Evolutionary conservation across 441 rosid species (phyloP), one percentile per base, ranked within the genome.

Genomic region (Oxalis stricta): DNA sequence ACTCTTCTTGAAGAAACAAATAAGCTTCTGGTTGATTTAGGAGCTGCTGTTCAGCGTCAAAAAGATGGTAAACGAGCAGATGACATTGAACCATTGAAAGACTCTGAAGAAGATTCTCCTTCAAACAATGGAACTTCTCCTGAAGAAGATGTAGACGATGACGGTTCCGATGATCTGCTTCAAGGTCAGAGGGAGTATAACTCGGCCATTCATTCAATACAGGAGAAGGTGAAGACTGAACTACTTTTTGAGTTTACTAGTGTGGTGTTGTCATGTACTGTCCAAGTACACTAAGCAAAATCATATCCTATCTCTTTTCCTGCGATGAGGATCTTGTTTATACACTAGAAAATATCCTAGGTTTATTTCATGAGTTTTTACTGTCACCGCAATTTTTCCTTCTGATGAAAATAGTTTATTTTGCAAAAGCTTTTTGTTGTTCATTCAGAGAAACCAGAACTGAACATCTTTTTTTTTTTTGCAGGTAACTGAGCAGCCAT

Each of bases 41-140:
- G 99, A 63, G 99, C 99, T 42, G 97, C 97, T 52, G 99, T 87
- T 60, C 95, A 92, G 52, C 92, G 97, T 46, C 93, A 92, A 68
- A 92, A 92, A 77, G 96, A 73, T 78, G 66, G 80, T 18, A 80
- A 76, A 64, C 59, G 41, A 48, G 53, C 73, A 18, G 94, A 87
- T 44, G 94, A 75, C 49, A 65, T 65, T 56, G 97, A 92, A 61
- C 60, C 48, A 33, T 60, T 77, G 26, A 66, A 71, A 64, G 84
- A 75, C 54, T 68, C 69, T 5, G 99, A 87, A 53, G 69, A 73
- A 51, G 95, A 79, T 42, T 71, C 75, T 7, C 67, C 71, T 66
- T 71, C 73, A 34, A 82, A 60, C 63, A 70, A 62, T 70, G 96
- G 70, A 60, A 71, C 75, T 50, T 76, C 79, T 59, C 81, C 72